Base-by-base conservation (phyloP, 2,329 filamentous ascomycete species). In the Aureobasidium sp. region DNA sequence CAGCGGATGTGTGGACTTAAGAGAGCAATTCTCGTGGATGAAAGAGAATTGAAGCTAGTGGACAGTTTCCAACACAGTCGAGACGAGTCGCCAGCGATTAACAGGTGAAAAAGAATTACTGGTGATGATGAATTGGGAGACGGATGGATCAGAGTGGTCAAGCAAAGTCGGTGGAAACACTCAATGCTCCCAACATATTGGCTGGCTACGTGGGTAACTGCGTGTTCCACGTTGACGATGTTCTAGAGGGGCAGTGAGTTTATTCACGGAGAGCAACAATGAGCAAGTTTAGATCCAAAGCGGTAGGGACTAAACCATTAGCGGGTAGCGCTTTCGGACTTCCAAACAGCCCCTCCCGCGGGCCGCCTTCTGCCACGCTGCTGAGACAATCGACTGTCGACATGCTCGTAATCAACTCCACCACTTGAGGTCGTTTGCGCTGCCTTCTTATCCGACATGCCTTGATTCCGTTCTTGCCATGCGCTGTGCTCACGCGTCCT, bases 371-470 rank as follows among this genome's bases (percentile, higher is more conserved):
- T 37, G n/a, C 13, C 20, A 59, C 55, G 32, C 32, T 26, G 53
- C 39, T 27, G 26, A 46, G 26, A 57, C 20, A 8, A 32, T 5
- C 8, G 29, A 32, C 39, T 29, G 3, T 24, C 26, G 20, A 46
- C 41, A 34, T 15, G 13, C 12, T 37, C 34, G 34, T n/a, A 39
- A 46, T 44, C 26, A 24, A 34, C 53, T 57, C 36, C 27, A 26
- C 39, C 29, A 27, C 36, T 57, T 57, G 53, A 57, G 53, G 13
- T 32, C 26, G 41, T 57, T 59, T 59, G 32, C n/a, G 43, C 26
- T 57, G 34, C 53, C 27, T 46, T 57, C 6, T 6, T n/a, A 26
- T 46, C 43, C 41, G 43, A 36, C 55, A 59, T 59, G 55, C 32
- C 55, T 17, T 59, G 55, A 47, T 29, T 3, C 29, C 29, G 17